These are phyloP conservation scores for Cryphonectria parasitica DNA, from an alignment of 2,329 filamentous ascomycete species.

Conservation along the genomic window DNA sequence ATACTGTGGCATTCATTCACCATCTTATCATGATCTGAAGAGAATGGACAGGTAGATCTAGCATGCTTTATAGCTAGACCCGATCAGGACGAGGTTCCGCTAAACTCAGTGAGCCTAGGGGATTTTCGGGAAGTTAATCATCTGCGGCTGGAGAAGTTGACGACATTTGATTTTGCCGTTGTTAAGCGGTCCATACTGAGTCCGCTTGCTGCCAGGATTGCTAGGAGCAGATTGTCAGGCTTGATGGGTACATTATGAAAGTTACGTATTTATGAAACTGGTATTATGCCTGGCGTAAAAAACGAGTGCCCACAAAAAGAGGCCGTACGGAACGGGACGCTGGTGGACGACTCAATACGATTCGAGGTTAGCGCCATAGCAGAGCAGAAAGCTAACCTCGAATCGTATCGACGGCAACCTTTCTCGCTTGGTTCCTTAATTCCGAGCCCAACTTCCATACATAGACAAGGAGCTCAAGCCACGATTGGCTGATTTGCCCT, in stretches of 20 bases:
- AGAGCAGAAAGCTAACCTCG: constrained; percentile 6
- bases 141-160: background rate
- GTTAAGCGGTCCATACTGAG: background rate
- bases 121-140: background rate
- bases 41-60: background rate
- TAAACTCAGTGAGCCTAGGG: background rate
- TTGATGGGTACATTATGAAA: background rate
- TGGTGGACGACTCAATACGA: background rate
- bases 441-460: background rate
- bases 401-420: constrained; percentile 4
- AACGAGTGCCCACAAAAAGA: background rate
- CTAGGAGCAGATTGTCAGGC: background rate
- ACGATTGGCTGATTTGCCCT: background rate
- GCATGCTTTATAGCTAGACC: background rate
- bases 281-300: background rate
- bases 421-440: background rate
- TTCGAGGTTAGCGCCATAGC: background rate
- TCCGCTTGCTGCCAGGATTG: background rate
- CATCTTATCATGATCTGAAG: background rate
- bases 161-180: background rate
- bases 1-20: background rate
- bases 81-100: background rate
- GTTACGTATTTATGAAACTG: background rate
- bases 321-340: background rate
- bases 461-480: background rate